Evolutionary conservation across 352 stramenopile species (phyloP), one percentile per base, ranked within the genome.

Genomic region (Pythium aristosporum): DNA sequence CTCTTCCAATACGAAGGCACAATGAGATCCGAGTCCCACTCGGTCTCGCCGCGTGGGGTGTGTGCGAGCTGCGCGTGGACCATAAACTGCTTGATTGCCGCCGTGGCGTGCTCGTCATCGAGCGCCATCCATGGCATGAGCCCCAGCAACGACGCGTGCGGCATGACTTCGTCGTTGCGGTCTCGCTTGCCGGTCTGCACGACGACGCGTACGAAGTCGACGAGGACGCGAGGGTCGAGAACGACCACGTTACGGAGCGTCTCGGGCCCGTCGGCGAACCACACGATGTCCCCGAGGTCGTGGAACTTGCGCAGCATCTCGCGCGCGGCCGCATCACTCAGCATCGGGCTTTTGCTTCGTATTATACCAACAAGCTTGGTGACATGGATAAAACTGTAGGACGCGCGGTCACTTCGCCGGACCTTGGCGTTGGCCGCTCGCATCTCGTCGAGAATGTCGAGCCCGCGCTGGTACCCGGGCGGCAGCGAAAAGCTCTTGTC

Each of bases 11-110:
- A 43, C 30, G 43, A 15, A 4, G 47, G 42, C 9, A 44, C 50
- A 28, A 28, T 61, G n/a, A 51, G 55, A 36, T 65, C 65, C 54
- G 23, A 65, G 25, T 58, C 61, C 59, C 34, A 60, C 61, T 39
- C 55, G 34, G 46, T 16, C 13, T 44, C 56, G 20, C 44, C 53
- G 8, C 50, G 39, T 18, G 32, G 43, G 30, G 51, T 34, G n/a
- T 65, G 58, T 18, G 48, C 58, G n/a, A 65, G 21, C 9, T 32
- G 12, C 15, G 56, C 56, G 10, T 36, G 43, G 30, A 60, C 42
- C 1, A 72, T 30, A 13, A 72, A 41, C 56, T 56, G 32, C 48
- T 72, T 72, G 48, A 72, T 43, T 25, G 58, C 57, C 20, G 59
- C 21, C 15, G 52, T 57, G 11, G 51, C 42, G 8, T 30, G 25